Conservation (phyloP, 2,329 filamentous ascomycete genomes). For the Ophiostoma novo-ulmi region DNA sequence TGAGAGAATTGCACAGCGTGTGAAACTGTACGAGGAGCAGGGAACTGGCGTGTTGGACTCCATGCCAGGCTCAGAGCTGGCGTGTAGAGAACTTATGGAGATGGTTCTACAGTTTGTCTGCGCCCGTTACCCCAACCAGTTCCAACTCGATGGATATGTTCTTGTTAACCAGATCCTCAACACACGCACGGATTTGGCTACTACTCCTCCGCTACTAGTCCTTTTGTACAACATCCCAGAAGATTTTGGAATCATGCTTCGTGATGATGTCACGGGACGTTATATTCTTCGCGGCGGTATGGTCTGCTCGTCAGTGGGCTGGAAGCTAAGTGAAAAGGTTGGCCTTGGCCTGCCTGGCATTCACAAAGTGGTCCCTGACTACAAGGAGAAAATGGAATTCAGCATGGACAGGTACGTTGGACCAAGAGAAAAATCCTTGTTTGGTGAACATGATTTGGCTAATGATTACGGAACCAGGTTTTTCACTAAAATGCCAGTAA, state of each 20-base stretch:
- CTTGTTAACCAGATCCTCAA: conserved; percentile 66
- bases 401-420: conserved; percentile 64
- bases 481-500: conserved; percentile 62
- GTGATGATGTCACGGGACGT: conserved; percentile 63
- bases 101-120: conserved; percentile 77
- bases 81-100: conserved; percentile 82
- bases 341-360: conserved; percentile 65
- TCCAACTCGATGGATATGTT: conserved; percentile 50
- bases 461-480: conserved; percentile 39
- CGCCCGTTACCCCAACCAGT: conserved; percentile 70
- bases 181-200: conserved; percentile 54
- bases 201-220: conserved; percentile 56
- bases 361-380: conserved; percentile 71
- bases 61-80: conserved; percentile 70
- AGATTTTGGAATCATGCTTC: conserved; percentile 73
- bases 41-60: conserved; percentile 60
- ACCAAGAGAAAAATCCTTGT: neutral
- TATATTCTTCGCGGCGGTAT: conserved; percentile 72
- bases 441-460: neutral
- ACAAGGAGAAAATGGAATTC: conserved; percentile 80
- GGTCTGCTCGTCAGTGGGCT: conserved; percentile 74
- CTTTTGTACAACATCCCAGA: conserved; percentile 76
- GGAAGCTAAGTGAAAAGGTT: conserved; percentile 71
- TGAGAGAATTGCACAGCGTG: conserved; percentile 62
- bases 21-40: conserved; percentile 58